These are phyloP conservation scores for Xylaria sp. DNA, from an alignment of 2,329 filamentous ascomycete species.

Conservation along the genomic window DNA sequence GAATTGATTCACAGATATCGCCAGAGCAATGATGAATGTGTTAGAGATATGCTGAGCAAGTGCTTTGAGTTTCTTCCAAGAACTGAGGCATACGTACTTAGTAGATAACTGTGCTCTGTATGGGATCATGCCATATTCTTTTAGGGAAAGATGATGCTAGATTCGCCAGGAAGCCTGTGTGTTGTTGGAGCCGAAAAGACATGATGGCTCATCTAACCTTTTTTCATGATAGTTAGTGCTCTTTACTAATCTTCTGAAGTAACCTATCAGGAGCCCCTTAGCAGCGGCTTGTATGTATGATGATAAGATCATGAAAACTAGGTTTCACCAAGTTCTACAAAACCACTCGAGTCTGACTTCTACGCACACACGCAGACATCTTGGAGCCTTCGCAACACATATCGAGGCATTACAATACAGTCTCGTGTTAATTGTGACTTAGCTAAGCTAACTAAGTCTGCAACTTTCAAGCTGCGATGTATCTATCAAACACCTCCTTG, in stretches of 20 bases:
- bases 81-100: not conserved
- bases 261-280: not conserved
- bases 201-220: not conserved
- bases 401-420: not conserved
- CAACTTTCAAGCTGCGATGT: not conserved
- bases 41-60: not conserved
- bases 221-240: not conserved
- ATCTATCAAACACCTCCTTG: conserved; percentile 9
- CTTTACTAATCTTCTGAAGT: not conserved
- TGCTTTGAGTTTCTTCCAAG: not conserved
- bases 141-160: not conserved
- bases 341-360: not conserved
- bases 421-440: not conserved
- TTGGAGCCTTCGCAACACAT: too few relatives aligned
- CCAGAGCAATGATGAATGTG: not conserved
- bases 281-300: not conserved
- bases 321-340: not conserved
- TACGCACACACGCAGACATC: not conserved
- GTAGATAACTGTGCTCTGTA: not conserved
- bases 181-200: not conserved
- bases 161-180: not conserved
- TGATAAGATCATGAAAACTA: not conserved
- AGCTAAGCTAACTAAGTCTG: not conserved
- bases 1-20: not conserved
- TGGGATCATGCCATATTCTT: not conserved